Conservation (phyloP, 169 alveolate genomes). For the Cryptosporidium canis region DNA sequence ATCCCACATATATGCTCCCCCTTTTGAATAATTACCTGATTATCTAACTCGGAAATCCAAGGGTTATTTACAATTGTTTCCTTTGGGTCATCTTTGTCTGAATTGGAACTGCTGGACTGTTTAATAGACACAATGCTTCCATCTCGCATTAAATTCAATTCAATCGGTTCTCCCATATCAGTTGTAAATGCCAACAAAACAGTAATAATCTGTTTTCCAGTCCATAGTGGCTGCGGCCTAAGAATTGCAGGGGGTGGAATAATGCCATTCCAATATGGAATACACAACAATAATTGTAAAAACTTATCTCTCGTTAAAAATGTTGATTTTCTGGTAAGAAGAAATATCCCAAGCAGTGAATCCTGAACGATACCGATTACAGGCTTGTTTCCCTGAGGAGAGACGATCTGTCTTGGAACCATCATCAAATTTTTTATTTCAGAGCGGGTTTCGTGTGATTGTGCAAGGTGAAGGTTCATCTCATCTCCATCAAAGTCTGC, state of each 20-base stretch:
- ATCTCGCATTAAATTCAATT: constrained; percentile 81
- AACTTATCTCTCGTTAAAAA: constrained; percentile 93
- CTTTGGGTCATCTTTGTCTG: constrained; percentile 77
- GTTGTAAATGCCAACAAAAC: constrained; percentile 89
- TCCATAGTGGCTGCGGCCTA: constrained; percentile 97
- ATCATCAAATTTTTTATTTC: constrained; percentile 98
- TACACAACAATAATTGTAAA: constrained; percentile 94
- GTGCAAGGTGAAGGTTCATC: constrained; percentile 99
- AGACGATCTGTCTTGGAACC: constrained; percentile 98
- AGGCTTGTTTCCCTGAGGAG: constrained; percentile 99
- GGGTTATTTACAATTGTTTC: constrained; percentile 77
- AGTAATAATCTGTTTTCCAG: constrained; percentile 98
- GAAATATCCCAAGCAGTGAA: constrained; percentile 93
- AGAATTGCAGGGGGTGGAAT: constrained; percentile 98
- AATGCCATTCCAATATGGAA: constrained; percentile 95
- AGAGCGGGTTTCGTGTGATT: constrained; percentile 96
- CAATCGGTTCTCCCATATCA: constrained; percentile 72
- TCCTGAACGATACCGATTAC: constrained; percentile 99
- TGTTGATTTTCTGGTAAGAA: constrained; percentile 96
- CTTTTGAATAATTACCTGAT: constrained; percentile 91
- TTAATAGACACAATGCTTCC: constrained; percentile 79
- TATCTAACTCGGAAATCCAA: constrained; percentile 76
- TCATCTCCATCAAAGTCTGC: constrained; percentile 99
- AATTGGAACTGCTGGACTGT: constrained; percentile 75
- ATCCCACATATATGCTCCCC: constrained; percentile 97